Percentiles rank a stretch among this genome's conserved stretches.
phyloP scores from a whole-genome alignment of 345 rosid genomes.

The Raphanus sativus region DNA sequence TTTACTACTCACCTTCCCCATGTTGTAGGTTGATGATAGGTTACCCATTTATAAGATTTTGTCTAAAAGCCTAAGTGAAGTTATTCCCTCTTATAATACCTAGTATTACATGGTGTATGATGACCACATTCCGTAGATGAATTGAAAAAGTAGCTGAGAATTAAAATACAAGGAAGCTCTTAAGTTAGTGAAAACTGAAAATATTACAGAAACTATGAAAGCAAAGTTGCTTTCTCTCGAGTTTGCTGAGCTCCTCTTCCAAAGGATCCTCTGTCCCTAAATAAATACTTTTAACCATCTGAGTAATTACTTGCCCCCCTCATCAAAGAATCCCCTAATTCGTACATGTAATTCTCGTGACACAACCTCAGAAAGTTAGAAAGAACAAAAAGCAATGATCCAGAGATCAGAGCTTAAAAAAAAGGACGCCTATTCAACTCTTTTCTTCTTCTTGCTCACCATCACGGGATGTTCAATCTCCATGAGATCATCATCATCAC shows the following conservation, averaged over 20 bases:
- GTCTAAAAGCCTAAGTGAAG: background rate
- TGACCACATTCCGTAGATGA: background rate
- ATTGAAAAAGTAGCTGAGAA: background rate
- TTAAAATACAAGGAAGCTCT: conserved; percentile 18
- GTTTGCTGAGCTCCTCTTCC: conserved; percentile 5
- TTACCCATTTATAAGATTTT: background rate
- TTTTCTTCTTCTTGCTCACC: conserved; percentile 52
- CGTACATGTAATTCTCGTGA: conserved; percentile 19
- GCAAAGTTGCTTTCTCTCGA: conserved; percentile 15
- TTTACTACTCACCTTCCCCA: too few species aligned
- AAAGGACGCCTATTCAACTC: conserved; percentile 38
- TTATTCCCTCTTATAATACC: background rate
- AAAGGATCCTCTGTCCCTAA: conserved; percentile 26
- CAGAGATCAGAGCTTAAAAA: conserved; percentile 7
- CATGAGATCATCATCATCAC: conserved; percentile 54
- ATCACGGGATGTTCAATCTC: conserved; percentile 57
- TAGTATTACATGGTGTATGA: background rate
- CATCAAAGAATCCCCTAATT: conserved; percentile 34
- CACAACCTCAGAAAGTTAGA: conserved; percentile 25
- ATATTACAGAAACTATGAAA: conserved; percentile 21
- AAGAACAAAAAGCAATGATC: background rate
- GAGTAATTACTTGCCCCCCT: conserved; percentile 21
- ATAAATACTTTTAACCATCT: conserved; percentile 22
- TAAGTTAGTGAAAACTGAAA: conserved; percentile 32
- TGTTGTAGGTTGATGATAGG: too few species aligned